Evolutionary conservation across 306 rosid genomes (phyloP), one percentile per base, ranked within the genome.

Genomic region (Cotoneaster glaucophyllus): DNA sequence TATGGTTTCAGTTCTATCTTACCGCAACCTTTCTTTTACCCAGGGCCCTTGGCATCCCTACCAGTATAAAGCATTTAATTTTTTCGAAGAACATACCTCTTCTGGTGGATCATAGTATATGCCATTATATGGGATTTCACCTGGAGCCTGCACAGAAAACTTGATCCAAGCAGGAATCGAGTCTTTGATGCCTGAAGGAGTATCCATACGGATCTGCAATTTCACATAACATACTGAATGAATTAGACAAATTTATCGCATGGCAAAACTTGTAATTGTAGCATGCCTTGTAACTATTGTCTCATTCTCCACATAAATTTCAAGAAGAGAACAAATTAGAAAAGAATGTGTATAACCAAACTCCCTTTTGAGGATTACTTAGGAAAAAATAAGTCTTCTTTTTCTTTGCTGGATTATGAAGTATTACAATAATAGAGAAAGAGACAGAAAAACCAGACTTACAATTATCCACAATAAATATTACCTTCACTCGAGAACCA

Each of bases 131-230:
- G 98, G 97, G 71, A 96, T 96, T 90, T 96, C 99, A 79, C 87
- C 90, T 9, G 98, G 97, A 83, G 96, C 91, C 88, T 96, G 99
- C 75, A 96, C 88, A 32, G 99, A 87, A 78, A 88, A 92, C 90
- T 92, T 92, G 81, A 90, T 96, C 99, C 99, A 96, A 75, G 99
- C 99, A 74, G 99, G 87, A 82, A 96, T 92, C 4, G 98, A 92
- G 83, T 96, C 99, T 82, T 96, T 92, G 84, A 89, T 81, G 77
- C 99, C 98, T 84, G 99, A 88, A 80, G 96, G 94, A 74, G 99
- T 92, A 73, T 88, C 87, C 99, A 92, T 92, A 82, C 85, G 99
- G 71, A 96, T 88, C 99, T 96, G 79, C 69, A 78, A 82, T 76
- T 78, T 71, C 56, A 73, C 57, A 59, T 15, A 39, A 58, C 68